Percentiles rank a stretch among this genome's conserved stretches.
Conservation (phyloP, 139 green algal genomes). For the Chlamydomonas asymmetrica region DNA sequence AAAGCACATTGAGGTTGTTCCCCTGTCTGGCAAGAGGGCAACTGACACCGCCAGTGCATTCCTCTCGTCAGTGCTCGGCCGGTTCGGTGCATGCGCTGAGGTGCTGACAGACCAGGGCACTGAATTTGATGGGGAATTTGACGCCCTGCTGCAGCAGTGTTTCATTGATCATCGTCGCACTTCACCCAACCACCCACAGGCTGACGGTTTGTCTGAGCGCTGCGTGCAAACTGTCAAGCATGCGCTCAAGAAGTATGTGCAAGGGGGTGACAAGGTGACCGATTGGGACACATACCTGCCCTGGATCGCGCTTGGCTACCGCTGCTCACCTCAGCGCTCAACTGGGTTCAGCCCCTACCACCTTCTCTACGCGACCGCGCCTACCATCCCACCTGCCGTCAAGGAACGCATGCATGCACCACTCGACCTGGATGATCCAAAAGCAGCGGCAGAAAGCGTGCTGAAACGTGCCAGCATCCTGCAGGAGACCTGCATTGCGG, state of each 20-base stretch:
- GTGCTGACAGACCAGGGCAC: constrained; percentile 34
- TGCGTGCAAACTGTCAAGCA: constrained; percentile 29
- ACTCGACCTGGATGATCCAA: constrained; percentile 10
- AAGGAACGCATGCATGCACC: not conserved
- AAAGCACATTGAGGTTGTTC: constrained; percentile 15
- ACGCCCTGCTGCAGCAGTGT: not conserved
- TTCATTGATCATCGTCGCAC: constrained; percentile 40
- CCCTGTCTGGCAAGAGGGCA: constrained; percentile 11
- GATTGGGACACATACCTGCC: constrained; percentile 2
- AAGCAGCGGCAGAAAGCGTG: not conserved
- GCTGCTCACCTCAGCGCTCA: constrained; percentile 12
- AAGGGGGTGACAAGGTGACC: rapidly evolving
- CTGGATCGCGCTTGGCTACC: constrained; percentile 29
- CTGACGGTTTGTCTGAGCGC: constrained; percentile 28
- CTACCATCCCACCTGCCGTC: constrained; percentile 16
- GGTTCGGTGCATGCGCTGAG: constrained; percentile 18
- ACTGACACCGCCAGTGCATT: constrained; percentile 7
- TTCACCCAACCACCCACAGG: constrained; percentile 23
- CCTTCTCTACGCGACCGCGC: not conserved
- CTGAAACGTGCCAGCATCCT: not conserved
- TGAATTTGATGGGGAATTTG: constrained; percentile 37
- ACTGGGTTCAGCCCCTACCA: constrained; percentile 12
- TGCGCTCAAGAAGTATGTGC: not conserved
- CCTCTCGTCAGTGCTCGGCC: constrained; percentile 3
- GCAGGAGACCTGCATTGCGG: not conserved